Percentiles rank a stretch among this genome's conserved stretches.
These are phyloP conservation scores for Nicotiana paniculata DNA, from an alignment of 257 asterid species.

Conservation along the genomic window DNA sequence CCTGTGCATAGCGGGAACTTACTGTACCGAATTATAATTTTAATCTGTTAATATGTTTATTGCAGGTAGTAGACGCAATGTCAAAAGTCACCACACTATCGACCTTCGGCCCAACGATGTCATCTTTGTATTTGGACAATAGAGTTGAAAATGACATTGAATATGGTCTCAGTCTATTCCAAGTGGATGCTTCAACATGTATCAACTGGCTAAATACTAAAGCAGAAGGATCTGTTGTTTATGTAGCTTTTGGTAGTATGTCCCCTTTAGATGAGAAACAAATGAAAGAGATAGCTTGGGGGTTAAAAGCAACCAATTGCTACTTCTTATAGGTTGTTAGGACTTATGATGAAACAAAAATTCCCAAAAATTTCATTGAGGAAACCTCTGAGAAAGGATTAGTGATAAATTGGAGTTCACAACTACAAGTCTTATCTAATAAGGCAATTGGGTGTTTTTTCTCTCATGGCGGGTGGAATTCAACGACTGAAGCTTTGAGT, in stretches of 20 bases:
- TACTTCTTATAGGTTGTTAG: slow-evolving; percentile 60
- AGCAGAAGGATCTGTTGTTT: slow-evolving; percentile 52
- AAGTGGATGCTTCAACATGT: slow-evolving; percentile 25
- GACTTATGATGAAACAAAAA: slow-evolving; percentile 27
- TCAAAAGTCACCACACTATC: slow-evolving; percentile 27
- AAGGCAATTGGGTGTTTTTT: slow-evolving; percentile 62
- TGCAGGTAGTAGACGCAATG: slow-evolving; percentile 54
- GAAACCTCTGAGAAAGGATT: slow-evolving; percentile 23
- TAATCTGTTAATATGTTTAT: neutral
- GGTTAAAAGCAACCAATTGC: slow-evolving; percentile 26
- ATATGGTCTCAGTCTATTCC: slow-evolving; percentile 47
- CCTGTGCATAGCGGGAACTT: no score
- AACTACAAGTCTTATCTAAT: slow-evolving; percentile 38
- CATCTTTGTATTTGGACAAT: slow-evolving; percentile 59
- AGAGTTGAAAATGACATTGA: slow-evolving; percentile 36
- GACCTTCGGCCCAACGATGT: slow-evolving; percentile 71
- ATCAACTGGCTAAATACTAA: slow-evolving; percentile 48
- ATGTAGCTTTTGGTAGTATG: slow-evolving; percentile 82
- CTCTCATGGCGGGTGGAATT: slow-evolving; percentile 84
- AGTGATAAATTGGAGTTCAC: slow-evolving; percentile 62
- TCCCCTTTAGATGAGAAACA: slow-evolving; percentile 34
- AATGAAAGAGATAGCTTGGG: slow-evolving; percentile 55
- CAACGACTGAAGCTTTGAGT: slow-evolving; percentile 57
- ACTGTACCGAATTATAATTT: no score
- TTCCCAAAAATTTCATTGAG: slow-evolving; percentile 25